These are phyloP conservation scores for Ballota nigra DNA, from an alignment of 257 asterid species.

Conservation along the genomic window DNA sequence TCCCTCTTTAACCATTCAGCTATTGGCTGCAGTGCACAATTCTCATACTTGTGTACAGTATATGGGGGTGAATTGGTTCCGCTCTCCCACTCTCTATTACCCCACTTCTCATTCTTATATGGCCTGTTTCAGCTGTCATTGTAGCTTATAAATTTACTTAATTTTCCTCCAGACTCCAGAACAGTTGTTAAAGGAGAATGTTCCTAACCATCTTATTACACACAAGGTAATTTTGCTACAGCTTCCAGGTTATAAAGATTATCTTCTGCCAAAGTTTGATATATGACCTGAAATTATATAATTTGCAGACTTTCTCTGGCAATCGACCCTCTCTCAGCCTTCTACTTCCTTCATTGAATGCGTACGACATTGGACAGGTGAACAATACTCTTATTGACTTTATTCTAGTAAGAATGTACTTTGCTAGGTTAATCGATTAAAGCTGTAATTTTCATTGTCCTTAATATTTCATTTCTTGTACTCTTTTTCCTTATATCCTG, in stretches of 20 bases:
- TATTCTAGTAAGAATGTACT: neutral
- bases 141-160: conserved; percentile 27
- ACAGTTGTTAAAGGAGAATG: conserved; percentile 78
- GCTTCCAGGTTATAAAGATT: conserved; percentile 4
- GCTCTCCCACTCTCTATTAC: neutral
- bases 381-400: conserved; percentile 21
- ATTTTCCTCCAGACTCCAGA: conserved; percentile 75
- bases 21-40: neutral
- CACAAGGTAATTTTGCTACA: conserved; percentile 68
- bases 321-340: conserved; percentile 96
- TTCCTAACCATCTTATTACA: conserved; percentile 69
- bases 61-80: neutral
- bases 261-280: conserved; percentile 20
- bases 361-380: conserved; percentile 97
- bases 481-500: neutral
- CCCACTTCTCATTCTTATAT: neutral
- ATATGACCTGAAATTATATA: conserved; percentile 19
- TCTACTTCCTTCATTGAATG: conserved; percentile 83
- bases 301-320: conserved; percentile 86
- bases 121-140: conserved; percentile 5
- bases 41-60: neutral
- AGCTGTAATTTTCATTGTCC: neutral
- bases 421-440: neutral
- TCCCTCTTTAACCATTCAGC: neutral
- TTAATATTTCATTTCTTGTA: neutral